Evolutionary conservation across 768 basidiomycete genomes (phyloP).

Genomic region (Dendrothele bispora): DNA sequence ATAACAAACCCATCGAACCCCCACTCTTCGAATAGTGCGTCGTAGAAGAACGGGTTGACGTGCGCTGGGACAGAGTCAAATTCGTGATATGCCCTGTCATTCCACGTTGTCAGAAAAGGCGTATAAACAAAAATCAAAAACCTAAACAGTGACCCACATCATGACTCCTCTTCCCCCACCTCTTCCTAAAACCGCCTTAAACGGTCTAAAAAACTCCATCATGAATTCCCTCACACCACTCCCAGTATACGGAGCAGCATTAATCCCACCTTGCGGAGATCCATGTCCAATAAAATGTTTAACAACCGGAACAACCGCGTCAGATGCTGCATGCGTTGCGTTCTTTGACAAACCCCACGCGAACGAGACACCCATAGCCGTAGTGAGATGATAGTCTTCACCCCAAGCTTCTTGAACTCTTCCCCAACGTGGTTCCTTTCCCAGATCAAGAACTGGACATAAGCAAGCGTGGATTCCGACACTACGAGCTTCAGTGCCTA

Average conservation of each 20-base stretch:
- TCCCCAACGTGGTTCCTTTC: slow-evolving; percentile 26
- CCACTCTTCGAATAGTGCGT: slow-evolving; percentile 23
- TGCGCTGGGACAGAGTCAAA: slow-evolving; percentile 23
- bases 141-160: slow-evolving; percentile 16
- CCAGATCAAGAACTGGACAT: slow-evolving; percentile 24
- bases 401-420: slow-evolving; percentile 27
- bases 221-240: slow-evolving; percentile 20
- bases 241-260: slow-evolving; percentile 21
- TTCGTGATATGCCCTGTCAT: slow-evolving; percentile 22
- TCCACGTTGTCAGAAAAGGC: neutral
- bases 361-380: slow-evolving; percentile 23
- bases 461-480: slow-evolving; percentile 25
- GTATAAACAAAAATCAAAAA: neutral
- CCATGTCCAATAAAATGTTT: slow-evolving; percentile 28
- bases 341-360: slow-evolving; percentile 24
- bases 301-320: slow-evolving; percentile 24
- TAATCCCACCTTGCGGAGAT: slow-evolving; percentile 21
- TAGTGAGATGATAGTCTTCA: slow-evolving; percentile 22
- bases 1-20: slow-evolving; percentile 19
- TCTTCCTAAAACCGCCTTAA: slow-evolving; percentile 21
- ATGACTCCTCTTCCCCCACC: slow-evolving; percentile 23
- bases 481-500: slow-evolving; percentile 21
- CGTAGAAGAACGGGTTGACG: slow-evolving; percentile 22
- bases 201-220: slow-evolving; percentile 24
- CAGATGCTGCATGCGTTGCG: slow-evolving; percentile 21